These are phyloP conservation scores for Solanum aculeatissimum DNA, from an alignment of 305 asterid species.

Conservation along the genomic window DNA sequence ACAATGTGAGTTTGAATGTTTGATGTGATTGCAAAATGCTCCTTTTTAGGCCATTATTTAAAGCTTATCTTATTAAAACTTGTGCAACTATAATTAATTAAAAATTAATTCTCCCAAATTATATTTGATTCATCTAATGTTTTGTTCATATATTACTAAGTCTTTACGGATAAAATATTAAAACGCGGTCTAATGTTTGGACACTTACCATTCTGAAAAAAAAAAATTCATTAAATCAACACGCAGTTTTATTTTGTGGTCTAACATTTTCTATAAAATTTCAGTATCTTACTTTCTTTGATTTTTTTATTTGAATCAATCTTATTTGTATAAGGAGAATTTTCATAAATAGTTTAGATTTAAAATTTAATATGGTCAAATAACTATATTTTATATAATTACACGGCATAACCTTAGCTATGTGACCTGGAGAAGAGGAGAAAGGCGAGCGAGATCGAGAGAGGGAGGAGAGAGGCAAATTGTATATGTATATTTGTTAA, in stretches of 20 bases:
- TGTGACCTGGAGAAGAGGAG: too few relatives aligned
- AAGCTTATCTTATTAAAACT: background rate
- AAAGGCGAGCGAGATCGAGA: too few relatives aligned
- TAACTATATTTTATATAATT: too few relatives aligned
- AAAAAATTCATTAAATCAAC: background rate
- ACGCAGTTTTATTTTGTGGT: background rate
- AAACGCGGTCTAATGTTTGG: background rate
- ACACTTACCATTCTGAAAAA: background rate
- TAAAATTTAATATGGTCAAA: too few relatives aligned
- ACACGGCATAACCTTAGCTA: too few relatives aligned
- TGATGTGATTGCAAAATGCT: background rate
- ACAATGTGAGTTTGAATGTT: too few relatives aligned
- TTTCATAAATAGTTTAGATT: too few relatives aligned
- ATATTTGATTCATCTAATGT: background rate
- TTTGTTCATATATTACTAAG: background rate
- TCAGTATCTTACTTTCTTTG: too few relatives aligned
- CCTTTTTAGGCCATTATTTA: background rate
- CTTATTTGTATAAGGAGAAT: too few relatives aligned
- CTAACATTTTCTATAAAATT: too few relatives aligned
- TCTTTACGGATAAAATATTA: background rate
- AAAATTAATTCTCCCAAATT: background rate
- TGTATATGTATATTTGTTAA: too few relatives aligned
- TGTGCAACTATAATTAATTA: background rate
- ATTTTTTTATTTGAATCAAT: background rate
- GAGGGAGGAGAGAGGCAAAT: too few relatives aligned